phyloP scores from a whole-genome alignment of 768 basidiomycete genomes.

The Suillus discolor region DNA sequence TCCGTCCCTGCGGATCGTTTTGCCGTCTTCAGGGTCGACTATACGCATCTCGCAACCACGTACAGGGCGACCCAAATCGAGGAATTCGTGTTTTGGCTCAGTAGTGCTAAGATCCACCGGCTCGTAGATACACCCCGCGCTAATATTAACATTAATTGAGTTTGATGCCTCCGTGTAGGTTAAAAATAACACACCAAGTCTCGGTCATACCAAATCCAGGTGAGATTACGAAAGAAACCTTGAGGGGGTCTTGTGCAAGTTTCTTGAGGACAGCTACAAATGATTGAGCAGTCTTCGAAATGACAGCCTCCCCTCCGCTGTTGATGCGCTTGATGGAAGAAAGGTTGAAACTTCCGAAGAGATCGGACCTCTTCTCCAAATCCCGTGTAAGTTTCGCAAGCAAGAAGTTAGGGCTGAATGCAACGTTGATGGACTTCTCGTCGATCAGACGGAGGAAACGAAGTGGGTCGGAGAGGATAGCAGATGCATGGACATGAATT shows the following conservation, averaged over 20 bases:
- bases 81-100: conserved; percentile 31
- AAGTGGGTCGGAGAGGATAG: conserved; percentile 4
- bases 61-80: conserved; percentile 33
- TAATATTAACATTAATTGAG: background rate
- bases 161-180: background rate
- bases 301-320: conserved; percentile 46
- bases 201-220: conserved; percentile 49
- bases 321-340: conserved; percentile 37
- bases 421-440: conserved; percentile 33
- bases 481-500: background rate
- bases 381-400: conserved; percentile 41
- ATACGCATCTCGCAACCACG: conserved; percentile 37
- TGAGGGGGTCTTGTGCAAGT: conserved; percentile 17
- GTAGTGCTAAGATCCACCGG: conserved; percentile 19
- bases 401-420: conserved; percentile 45
- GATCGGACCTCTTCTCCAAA: conserved; percentile 22
- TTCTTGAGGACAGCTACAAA: conserved; percentile 35
- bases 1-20: conserved; percentile 22
- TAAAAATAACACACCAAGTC: conserved; percentile 32
- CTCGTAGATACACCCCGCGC: conserved; percentile 41
- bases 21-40: conserved; percentile 29
- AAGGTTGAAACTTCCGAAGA: conserved; percentile 33
- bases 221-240: conserved; percentile 23
- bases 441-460: conserved; percentile 21
- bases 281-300: conserved; percentile 37